Conservation (phyloP, 345 rosid genomes). For the Carallia pectinifolia region DNA sequence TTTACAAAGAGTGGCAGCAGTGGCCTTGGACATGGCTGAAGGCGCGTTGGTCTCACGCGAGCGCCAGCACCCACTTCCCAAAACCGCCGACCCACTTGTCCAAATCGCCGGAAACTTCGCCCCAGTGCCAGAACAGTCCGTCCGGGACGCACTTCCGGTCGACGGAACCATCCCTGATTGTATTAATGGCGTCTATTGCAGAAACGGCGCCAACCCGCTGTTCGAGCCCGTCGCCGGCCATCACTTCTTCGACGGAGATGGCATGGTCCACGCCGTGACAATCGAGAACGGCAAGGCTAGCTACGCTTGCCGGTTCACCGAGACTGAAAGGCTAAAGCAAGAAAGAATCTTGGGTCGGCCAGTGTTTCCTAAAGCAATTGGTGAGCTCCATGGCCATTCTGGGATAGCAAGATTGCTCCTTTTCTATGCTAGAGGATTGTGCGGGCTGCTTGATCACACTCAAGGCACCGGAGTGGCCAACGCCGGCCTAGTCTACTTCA, state of each 20-base stretch:
- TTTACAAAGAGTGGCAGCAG: slow-evolving; percentile 63
- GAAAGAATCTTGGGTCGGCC: slow-evolving; percentile 30
- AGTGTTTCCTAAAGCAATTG: slow-evolving; percentile 85
- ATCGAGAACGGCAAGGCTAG: slow-evolving; percentile 57
- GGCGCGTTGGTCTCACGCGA: slow-evolving; percentile 60
- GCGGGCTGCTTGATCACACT: slow-evolving; percentile 58
- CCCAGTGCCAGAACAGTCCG: slow-evolving; percentile 77
- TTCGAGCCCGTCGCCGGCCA: slow-evolving; percentile 86
- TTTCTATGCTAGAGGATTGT: slow-evolving; percentile 66
- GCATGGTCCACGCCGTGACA: slow-evolving; percentile 85
- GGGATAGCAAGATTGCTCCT: slow-evolving; percentile 72
- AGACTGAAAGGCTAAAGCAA: slow-evolving; percentile 31
- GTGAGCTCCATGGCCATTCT: slow-evolving; percentile 82
- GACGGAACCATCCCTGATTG: slow-evolving; percentile 69
- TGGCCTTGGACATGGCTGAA: slow-evolving; percentile 65
- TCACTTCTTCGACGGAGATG: slow-evolving; percentile 94
- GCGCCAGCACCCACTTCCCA: slow-evolving; percentile 62
- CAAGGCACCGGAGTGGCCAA: slow-evolving; percentile 85
- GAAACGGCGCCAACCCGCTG: slow-evolving; percentile 95
- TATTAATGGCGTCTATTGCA: slow-evolving; percentile 76
- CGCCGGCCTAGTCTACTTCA: slow-evolving; percentile 83
- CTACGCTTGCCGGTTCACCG: slow-evolving; percentile 88
- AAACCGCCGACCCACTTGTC: slow-evolving; percentile 74
- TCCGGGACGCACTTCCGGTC: slow-evolving; percentile 47
- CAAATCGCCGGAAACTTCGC: slow-evolving; percentile 91